A percentile compares a stretch with the other conserved stretches of the same genome.
Conservation (phyloP, 1,284 basidiomycete genomes). For the Irpex sp. region DNA sequence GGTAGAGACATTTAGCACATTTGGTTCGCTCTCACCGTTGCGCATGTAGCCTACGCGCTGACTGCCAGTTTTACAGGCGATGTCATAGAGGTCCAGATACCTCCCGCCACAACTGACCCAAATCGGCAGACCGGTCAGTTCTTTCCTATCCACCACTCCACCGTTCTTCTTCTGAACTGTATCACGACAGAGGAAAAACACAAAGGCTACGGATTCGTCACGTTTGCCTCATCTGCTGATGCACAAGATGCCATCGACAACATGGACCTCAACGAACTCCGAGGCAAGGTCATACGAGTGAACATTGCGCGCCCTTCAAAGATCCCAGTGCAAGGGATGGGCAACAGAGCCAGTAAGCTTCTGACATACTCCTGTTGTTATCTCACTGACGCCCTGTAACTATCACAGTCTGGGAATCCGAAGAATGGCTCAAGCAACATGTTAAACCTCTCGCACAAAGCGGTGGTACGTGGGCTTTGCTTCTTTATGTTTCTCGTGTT, state of each 20-base stretch:
- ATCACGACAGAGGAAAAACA: slow-evolving; percentile 60
- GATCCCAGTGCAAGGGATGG: slow-evolving; percentile 54
- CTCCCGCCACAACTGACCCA: slow-evolving; percentile 61
- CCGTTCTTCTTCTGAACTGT: background rate
- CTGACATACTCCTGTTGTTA: slow-evolving; percentile 4
- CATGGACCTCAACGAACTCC: slow-evolving; percentile 82
- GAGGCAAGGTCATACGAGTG: slow-evolving; percentile 71
- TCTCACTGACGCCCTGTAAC: slow-evolving; percentile 5
- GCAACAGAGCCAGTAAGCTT: slow-evolving; percentile 65
- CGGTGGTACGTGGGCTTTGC: slow-evolving; percentile 48
- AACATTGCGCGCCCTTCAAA: slow-evolving; percentile 76
- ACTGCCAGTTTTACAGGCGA: slow-evolving; percentile 48
- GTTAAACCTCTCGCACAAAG: slow-evolving; percentile 69
- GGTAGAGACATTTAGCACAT: slow-evolving; percentile 71
- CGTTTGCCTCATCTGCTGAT: slow-evolving; percentile 69
- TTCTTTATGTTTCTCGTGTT: background rate
- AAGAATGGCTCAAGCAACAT: slow-evolving; percentile 76
- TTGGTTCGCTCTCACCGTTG: slow-evolving; percentile 49
- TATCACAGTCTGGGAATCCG: slow-evolving; percentile 77
- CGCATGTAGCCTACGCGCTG: background rate
- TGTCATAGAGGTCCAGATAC: slow-evolving; percentile 77
- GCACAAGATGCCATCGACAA: slow-evolving; percentile 87
- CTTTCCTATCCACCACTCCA: background rate
- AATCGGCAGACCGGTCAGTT: slow-evolving; percentile 47
- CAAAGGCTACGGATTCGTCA: slow-evolving; percentile 80